Base-by-base conservation (phyloP, 176 grass and related monocot species). In the Ananas comosus region DNA sequence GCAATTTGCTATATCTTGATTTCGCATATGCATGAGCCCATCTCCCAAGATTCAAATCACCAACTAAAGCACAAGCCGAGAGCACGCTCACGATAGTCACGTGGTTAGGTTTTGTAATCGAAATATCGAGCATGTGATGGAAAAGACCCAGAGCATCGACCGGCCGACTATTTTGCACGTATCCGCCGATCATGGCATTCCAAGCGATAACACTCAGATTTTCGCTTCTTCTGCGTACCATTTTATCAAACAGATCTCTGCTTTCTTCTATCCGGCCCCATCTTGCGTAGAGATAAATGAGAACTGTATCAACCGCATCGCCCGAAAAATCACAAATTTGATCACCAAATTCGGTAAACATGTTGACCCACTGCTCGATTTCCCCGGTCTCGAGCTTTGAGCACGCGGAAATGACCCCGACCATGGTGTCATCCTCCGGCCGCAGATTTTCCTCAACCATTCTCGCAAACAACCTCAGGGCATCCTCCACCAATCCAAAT, bases 371-470 rank as follows among this genome's bases (percentile, higher is more conserved):
- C n/a, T 61, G 63, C 42, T 74, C 58, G 51, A 64, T 50, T n/a
- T 74, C 57, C 12, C 12, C 47, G 51, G 9, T 50, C 1, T 64
- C 29, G 23, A 74, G 19, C 11, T 64, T 64, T 23, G 72, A 48
- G 47, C 72, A 74, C 21, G 72, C 57, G 8, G 72, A 74, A 11
- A 74, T 33, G 11, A 64, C 12, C 10, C 72, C 59, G 14, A 74
- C 58, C 72, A 64, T 28, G 47, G 72, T 74, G 13, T 74, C 72
- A 74, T 74, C 72, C 72, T 74, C 72, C 5, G 58, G 58, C 48
- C 58, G 42, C 58, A 74, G 9, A 27, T 49, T 49, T 25, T n/a
- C 58, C 11, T 14, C 4, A 0, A 74, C 47, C 72, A 74, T 74
- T 49, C 58, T 48, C 57, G 51, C 3, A 61, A 74, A 74, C 57